Percentiles rank a stretch among this genome's conserved stretches.
Evolutionary conservation across 306 rosid genomes (phyloP).

Genomic region (Acacia melanoxylon): DNA sequence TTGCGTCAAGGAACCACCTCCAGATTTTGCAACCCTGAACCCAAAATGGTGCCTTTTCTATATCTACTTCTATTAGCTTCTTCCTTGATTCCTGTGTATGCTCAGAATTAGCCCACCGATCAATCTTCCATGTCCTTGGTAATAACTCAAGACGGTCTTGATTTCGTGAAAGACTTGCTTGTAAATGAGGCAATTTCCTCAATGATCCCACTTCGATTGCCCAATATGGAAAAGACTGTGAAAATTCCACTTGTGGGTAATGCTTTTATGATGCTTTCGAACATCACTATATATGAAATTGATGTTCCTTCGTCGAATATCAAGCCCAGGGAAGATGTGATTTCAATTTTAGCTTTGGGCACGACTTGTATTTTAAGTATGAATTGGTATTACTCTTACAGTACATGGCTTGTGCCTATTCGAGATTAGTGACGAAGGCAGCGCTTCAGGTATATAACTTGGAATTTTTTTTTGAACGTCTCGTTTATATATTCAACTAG

Average conservation of each 20-base stretch:
- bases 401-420: constrained; percentile 74
- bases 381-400: constrained; percentile 77
- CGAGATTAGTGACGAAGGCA: constrained; percentile 64
- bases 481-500: background rate
- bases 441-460: constrained; percentile 65
- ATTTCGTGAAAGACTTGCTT: too few species aligned
- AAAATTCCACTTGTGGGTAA: constrained; percentile 74
- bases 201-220: too few species aligned
- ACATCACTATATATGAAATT: constrained; percentile 59
- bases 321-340: constrained; percentile 59
- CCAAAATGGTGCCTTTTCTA: too few species aligned
- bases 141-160: too few species aligned
- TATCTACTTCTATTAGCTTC: too few species aligned
- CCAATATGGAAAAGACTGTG: constrained; percentile 42
- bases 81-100: too few species aligned
- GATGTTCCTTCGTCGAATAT: constrained; percentile 61
- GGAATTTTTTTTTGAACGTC: background rate
- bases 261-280: constrained; percentile 55
- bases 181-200: too few species aligned
- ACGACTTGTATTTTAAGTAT: constrained; percentile 74
- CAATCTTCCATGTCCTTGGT: too few species aligned
- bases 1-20: too few species aligned
- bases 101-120: too few species aligned
- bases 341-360: constrained; percentile 61
- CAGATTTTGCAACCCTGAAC: too few species aligned